Evolutionary conservation across 495 filamentous ascomycete genomes (phyloP).

Genomic region (Aspergillus asperescens): DNA sequence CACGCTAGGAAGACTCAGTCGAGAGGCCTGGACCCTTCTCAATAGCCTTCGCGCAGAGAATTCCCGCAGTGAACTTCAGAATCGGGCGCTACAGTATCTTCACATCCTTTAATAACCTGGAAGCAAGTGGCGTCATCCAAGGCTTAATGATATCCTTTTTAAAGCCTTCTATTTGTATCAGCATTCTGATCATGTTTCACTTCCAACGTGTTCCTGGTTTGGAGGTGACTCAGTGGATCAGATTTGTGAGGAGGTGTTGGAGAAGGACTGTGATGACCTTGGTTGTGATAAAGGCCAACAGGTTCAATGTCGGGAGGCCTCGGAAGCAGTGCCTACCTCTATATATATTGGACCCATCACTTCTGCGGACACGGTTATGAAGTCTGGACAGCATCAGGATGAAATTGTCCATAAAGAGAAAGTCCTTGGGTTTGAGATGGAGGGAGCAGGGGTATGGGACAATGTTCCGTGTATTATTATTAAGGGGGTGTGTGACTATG

Average conservation of each 20-base stretch:
- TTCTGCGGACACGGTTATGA: conserved; percentile 17
- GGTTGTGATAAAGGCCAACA: background rate
- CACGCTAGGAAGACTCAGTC: conserved; percentile 23
- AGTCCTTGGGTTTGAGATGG: conserved; percentile 43
- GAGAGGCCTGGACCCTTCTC: conserved; percentile 27
- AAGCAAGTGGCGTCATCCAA: conserved; percentile 17
- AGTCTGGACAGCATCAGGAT: conserved; percentile 7
- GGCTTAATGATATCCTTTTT: conserved; percentile 27
- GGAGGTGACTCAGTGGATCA: background rate
- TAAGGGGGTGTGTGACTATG: background rate
- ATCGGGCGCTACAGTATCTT: conserved; percentile 8
- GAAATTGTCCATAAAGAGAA: conserved; percentile 14
- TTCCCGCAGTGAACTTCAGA: conserved; percentile 11
- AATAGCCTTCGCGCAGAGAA: conserved; percentile 13
- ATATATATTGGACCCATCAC: conserved; percentile 10
- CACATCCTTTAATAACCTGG: background rate
- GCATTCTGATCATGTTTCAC: conserved; percentile 14
- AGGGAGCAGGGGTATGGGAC: conserved; percentile 13
- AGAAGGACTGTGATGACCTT: background rate
- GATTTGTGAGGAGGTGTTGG: background rate
- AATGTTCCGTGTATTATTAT: background rate
- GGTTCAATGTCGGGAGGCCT: background rate
- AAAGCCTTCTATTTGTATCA: conserved; percentile 28
- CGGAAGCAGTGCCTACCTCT: conserved; percentile 6
- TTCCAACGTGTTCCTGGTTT: background rate